These are phyloP conservation scores for Saccharomyces cerevisiae DNA, from an alignment of 805 yeast genomes.

Conservation along the genomic window DNA sequence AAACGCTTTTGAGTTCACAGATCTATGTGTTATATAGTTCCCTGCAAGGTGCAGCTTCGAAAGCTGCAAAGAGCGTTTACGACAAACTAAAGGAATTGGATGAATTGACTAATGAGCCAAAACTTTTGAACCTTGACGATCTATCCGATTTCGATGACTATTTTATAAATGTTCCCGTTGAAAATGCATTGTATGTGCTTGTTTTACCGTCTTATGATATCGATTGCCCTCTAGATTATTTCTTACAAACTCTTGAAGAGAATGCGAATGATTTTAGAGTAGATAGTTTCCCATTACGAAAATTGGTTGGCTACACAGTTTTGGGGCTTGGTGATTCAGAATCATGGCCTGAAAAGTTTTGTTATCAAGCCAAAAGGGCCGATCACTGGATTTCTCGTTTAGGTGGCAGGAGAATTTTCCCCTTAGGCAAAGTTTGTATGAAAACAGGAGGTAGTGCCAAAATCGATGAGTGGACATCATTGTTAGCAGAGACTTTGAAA, in stretches of 20 bases:
- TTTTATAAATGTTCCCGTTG: constrained; percentile 56
- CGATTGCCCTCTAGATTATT: constrained; percentile 85
- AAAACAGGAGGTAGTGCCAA: constrained; percentile 55
- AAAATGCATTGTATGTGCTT: constrained; percentile 52
- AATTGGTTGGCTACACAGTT: constrained; percentile 71
- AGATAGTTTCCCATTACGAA: constrained; percentile 68
- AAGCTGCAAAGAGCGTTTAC: constrained; percentile 50
- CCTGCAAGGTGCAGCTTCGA: constrained; percentile 72
- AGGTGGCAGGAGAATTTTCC: constrained; percentile 81
- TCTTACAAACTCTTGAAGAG: constrained; percentile 70
- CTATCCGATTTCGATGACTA: constrained; percentile 77
- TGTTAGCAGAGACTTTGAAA: constrained; percentile 50
- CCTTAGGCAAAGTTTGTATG: constrained; percentile 76
- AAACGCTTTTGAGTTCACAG: constrained; percentile 44
- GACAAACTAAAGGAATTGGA: constrained; percentile 29
- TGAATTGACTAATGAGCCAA: constrained; percentile 37
- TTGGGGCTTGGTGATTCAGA: constrained; percentile 84
- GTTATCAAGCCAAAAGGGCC: constrained; percentile 73
- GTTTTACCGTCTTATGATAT: constrained; percentile 88
- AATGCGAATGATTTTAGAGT: constrained; percentile 79
- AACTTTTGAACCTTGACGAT: constrained; percentile 65
- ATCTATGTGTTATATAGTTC: constrained; percentile 73
- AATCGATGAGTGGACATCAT: constrained; percentile 58
- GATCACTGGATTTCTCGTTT: constrained; percentile 71
- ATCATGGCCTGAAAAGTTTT: constrained; percentile 75